Evolutionary conservation across 1,284 basidiomycete species (phyloP).

Genomic region (Uromyces viciae-fabae): DNA sequence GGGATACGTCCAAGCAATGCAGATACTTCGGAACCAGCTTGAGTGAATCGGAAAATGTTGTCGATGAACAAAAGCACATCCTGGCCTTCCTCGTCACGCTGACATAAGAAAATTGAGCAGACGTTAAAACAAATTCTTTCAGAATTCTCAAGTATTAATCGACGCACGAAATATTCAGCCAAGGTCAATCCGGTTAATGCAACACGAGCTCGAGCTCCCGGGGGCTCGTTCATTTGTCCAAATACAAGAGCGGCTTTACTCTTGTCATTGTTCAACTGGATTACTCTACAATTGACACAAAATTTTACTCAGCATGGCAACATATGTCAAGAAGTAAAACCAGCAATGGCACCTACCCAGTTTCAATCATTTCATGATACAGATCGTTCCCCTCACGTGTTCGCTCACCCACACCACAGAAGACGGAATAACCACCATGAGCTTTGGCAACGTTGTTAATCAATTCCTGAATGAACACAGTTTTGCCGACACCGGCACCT

Average conservation of each 20-base stretch:
- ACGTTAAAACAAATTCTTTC: neutral
- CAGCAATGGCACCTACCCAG: neutral
- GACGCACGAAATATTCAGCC: conserved; percentile 84
- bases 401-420: conserved; percentile 99
- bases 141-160: neutral
- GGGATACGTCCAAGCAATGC: conserved; percentile 99
- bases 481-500: conserved; percentile 99
- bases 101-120: neutral
- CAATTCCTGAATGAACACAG: conserved; percentile 96
- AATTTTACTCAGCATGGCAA: too few relatives aligned
- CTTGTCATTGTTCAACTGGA: conserved; percentile 63
- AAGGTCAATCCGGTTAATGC: conserved; percentile 97
- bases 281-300: conserved; percentile 90
- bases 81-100: conserved; percentile 97
- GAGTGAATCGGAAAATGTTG: conserved; percentile 99
- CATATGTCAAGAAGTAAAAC: neutral
- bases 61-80: conserved; percentile 99
- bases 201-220: conserved; percentile 99
- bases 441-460: conserved; percentile 99
- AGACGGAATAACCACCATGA: conserved; percentile 99
- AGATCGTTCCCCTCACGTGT: conserved; percentile 96
- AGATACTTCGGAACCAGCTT: conserved; percentile 99
- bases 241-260: conserved; percentile 99
- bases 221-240: conserved; percentile 99
- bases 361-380: conserved; percentile 35